These are phyloP conservation scores for Blastomyces emzantsi DNA, from an alignment of 2,329 filamentous ascomycete genomes.

Conservation along the genomic window DNA sequence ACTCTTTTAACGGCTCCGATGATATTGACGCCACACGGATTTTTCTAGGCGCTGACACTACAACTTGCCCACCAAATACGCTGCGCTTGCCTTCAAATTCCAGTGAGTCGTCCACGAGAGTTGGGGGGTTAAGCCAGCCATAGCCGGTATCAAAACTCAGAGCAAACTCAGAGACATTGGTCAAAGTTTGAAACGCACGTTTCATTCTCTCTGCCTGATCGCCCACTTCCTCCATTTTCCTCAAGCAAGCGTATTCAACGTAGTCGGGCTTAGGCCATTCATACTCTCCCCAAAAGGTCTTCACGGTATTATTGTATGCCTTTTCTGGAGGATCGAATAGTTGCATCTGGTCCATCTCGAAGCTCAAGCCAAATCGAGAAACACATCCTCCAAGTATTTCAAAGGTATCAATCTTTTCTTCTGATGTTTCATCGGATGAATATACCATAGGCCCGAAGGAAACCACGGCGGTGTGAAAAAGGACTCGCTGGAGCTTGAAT, in stretches of 20 bases:
- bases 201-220: constrained; percentile 56
- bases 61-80: constrained; percentile 37
- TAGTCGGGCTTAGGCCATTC: constrained; percentile 55
- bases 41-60: neutral
- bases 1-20: neutral
- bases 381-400: constrained; percentile 55
- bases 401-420: constrained; percentile 41
- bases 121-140: constrained; percentile 57
- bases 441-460: constrained; percentile 57
- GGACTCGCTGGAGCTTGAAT: constrained; percentile 45
- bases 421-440: constrained; percentile 21
- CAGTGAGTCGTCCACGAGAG: constrained; percentile 43
- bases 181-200: constrained; percentile 49
- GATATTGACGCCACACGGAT: neutral
- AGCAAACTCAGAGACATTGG: constrained; percentile 52
- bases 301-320: constrained; percentile 44
- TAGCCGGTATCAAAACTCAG: constrained; percentile 59
- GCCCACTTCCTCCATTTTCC: constrained; percentile 52
- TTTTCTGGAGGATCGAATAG: constrained; percentile 43
- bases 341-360: constrained; percentile 53
- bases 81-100: constrained; percentile 36
- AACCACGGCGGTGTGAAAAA: constrained; percentile 56
- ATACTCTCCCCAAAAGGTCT: constrained; percentile 56
- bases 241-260: constrained; percentile 50
- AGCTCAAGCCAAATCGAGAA: constrained; percentile 55